phyloP scores from a whole-genome alignment of 768 basidiomycete genomes.

The Baorangia bicolor region DNA sequence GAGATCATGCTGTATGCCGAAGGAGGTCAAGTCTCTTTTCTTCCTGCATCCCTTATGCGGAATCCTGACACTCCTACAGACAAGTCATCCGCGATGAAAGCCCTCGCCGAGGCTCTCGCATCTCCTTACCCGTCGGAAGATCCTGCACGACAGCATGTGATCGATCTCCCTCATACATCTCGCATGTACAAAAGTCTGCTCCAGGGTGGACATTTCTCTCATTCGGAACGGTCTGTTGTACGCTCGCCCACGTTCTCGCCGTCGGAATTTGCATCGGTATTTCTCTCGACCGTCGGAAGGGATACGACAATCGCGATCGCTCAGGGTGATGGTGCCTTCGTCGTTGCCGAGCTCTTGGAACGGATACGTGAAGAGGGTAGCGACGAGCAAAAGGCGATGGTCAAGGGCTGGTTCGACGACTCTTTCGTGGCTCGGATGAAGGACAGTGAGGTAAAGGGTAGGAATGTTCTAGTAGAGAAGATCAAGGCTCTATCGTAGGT shows the following conservation, averaged over 20 bases:
- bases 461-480: conserved; percentile 65
- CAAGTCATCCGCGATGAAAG: conserved; percentile 59
- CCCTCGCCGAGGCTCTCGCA: conserved; percentile 59
- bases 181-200: conserved; percentile 86
- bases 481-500: conserved; percentile 34
- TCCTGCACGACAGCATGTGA: conserved; percentile 53
- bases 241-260: conserved; percentile 56
- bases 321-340: conserved; percentile 64
- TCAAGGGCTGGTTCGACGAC: conserved; percentile 60
- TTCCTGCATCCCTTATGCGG: background rate
- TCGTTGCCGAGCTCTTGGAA: conserved; percentile 71
- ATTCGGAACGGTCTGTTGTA: conserved; percentile 53
- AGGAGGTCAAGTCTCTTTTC: conserved; percentile 58
- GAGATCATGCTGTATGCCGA: conserved; percentile 86
- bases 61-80: conserved; percentile 44
- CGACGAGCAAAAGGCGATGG: conserved; percentile 38
- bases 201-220: conserved; percentile 88
- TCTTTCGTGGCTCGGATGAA: conserved; percentile 49
- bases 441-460: conserved; percentile 64
- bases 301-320: conserved; percentile 56
- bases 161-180: conserved; percentile 80
- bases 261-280: conserved; percentile 54
- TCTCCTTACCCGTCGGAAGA: conserved; percentile 57
- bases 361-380: conserved; percentile 46
- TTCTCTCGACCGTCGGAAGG: conserved; percentile 53